These are phyloP conservation scores for Triglochin maritima DNA, from an alignment of 106 monocot genomes.

Conservation along the genomic window DNA sequence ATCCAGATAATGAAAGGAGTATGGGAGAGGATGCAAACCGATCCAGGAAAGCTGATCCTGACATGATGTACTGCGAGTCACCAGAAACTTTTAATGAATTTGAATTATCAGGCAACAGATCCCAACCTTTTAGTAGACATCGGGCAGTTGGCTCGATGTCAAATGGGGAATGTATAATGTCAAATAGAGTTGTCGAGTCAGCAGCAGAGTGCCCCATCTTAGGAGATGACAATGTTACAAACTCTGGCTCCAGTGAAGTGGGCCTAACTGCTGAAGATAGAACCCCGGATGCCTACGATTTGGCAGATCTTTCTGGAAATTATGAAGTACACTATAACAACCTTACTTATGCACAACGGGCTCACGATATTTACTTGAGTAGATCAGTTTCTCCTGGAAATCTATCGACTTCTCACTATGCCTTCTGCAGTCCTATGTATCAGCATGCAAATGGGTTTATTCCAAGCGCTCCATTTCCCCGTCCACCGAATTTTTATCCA, in stretches of 20 bases:
- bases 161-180: background rate
- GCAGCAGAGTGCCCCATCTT: background rate
- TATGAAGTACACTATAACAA: conserved; percentile 23
- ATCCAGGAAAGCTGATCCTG: background rate
- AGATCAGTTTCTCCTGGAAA: conserved; percentile 1
- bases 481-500: conserved; percentile 9
- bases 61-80: background rate
- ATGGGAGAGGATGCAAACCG: background rate
- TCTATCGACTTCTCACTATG: conserved; percentile 11
- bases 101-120: conserved; percentile 11
- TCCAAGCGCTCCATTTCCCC: conserved; percentile 29
- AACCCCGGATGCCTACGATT: background rate
- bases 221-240: background rate
- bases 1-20: background rate
- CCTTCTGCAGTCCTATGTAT: background rate
- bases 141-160: background rate
- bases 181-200: background rate
- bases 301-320: conserved; percentile 45
- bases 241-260: background rate
- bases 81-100: conserved; percentile 3
- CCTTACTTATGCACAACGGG: conserved; percentile 39
- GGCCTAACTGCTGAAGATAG: background rate
- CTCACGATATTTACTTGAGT: conserved; percentile 1
- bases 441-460: conserved; percentile 28
- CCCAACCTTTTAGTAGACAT: background rate